Evolutionary conservation across 805 yeast genomes (phyloP).

Genomic region (Lachancea kluyveri): DNA sequence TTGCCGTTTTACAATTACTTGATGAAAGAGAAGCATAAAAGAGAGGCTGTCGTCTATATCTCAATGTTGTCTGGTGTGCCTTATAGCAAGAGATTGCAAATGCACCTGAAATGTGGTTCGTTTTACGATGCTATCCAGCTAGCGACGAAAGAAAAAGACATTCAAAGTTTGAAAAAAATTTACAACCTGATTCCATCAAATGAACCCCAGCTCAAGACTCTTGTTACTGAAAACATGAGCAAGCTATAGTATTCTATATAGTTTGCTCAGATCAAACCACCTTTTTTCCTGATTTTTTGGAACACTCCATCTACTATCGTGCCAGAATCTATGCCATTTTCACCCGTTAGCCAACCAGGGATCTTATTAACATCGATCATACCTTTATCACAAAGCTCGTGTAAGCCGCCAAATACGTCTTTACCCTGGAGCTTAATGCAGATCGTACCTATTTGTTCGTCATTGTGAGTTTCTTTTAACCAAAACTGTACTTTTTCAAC

Average conservation of each 20-base stretch:
- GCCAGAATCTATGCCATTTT: conserved; percentile 53
- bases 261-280: conserved; percentile 16
- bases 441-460: conserved; percentile 21
- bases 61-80: conserved; percentile 41
- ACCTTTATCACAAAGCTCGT: conserved; percentile 50
- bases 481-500: conserved; percentile 45
- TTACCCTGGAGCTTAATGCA: conserved; percentile 46
- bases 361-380: conserved; percentile 46
- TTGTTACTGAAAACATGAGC: conserved; percentile 17
- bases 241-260: conserved; percentile 10
- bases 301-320: conserved; percentile 35
- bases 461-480: conserved; percentile 30
- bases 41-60: conserved; percentile 58
- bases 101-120: conserved; percentile 50
- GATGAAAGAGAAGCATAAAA: conserved; percentile 45
- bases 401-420: conserved; percentile 75
- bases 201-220: conserved; percentile 19
- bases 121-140: conserved; percentile 38
- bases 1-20: conserved; percentile 55
- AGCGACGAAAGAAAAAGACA: conserved; percentile 24
- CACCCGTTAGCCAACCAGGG: conserved; percentile 79
- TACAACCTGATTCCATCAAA: conserved; percentile 21
- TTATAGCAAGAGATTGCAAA: conserved; percentile 41
- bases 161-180: conserved; percentile 18
- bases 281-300: conserved; percentile 8